These are phyloP conservation scores for Irpex sp. DNA, from an alignment of 1,284 basidiomycete genomes.

Conservation along the genomic window DNA sequence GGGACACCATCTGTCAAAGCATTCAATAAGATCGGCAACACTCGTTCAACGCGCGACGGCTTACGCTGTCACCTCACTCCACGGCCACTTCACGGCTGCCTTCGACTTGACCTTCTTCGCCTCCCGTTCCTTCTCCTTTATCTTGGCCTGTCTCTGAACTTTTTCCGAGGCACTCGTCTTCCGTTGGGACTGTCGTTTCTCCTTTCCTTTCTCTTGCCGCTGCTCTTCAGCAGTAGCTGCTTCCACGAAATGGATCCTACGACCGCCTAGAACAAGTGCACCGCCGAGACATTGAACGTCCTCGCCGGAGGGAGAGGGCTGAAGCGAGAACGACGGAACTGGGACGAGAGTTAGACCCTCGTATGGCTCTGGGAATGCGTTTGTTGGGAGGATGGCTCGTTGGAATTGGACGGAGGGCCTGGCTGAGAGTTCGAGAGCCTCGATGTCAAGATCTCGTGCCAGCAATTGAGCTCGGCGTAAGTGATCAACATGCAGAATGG, in stretches of 20 bases:
- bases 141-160: slow-evolving; percentile 44
- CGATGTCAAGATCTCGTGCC: slow-evolving; percentile 50
- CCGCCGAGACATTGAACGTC: slow-evolving; percentile 45
- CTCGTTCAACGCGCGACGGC: slow-evolving; percentile 16
- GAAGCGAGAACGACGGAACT: slow-evolving; percentile 37
- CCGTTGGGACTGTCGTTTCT: slow-evolving; percentile 6
- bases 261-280: slow-evolving; percentile 68
- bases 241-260: slow-evolving; percentile 58
- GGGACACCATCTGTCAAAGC: slow-evolving; percentile 42
- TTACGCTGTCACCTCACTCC: slow-evolving; percentile 63
- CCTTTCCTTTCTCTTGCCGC: slow-evolving; percentile 23
- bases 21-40: not conserved
- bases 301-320: slow-evolving; percentile 22
- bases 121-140: slow-evolving; percentile 56
- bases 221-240: slow-evolving; percentile 27
- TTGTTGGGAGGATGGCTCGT: slow-evolving; percentile 28
- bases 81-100: slow-evolving; percentile 65
- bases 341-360: slow-evolving; percentile 42
- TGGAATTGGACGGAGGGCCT: slow-evolving; percentile 47
- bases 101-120: slow-evolving; percentile 48
- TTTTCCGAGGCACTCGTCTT: slow-evolving; percentile 46
- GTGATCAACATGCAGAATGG: slow-evolving; percentile 69
- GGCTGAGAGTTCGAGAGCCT: slow-evolving; percentile 50
- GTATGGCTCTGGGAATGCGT: slow-evolving; percentile 30
- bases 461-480: slow-evolving; percentile 57